These are phyloP conservation scores for Chloromonas sp. DNA, from an alignment of 163 green algal genomes.

Conservation along the genomic window DNA sequence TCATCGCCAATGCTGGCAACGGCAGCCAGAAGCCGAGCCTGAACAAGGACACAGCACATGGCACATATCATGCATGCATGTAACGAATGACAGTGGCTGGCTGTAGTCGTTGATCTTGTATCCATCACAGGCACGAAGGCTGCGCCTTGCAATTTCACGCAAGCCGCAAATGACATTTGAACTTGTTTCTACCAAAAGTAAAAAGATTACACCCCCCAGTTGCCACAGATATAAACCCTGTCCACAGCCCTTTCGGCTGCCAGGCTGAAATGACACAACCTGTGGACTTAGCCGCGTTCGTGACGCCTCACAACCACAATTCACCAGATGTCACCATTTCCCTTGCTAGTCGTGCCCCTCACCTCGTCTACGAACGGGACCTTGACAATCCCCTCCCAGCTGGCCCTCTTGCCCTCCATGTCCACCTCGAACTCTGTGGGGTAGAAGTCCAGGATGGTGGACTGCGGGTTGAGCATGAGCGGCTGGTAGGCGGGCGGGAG, in stretches of 20 bases:
- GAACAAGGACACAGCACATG: conserved; percentile 3
- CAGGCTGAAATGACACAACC: background rate
- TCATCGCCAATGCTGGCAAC: conserved; percentile 25
- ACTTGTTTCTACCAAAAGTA: background rate
- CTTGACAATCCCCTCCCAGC: conserved; percentile 78
- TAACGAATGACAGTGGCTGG: background rate
- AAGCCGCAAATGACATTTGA: background rate
- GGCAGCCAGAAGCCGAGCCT: conserved; percentile 60
- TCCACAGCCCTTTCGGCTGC: background rate
- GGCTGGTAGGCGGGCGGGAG: conserved; percentile 68
- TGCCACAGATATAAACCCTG: background rate
- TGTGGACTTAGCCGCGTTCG: background rate
- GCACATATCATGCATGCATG: background rate
- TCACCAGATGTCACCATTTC: too few species aligned
- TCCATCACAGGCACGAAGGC: background rate
- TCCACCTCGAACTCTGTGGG: conserved; percentile 73
- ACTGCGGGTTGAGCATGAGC: conserved; percentile 44
- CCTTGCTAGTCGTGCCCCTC: background rate
- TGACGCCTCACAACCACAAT: background rate
- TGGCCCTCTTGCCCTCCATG: conserved; percentile 93
- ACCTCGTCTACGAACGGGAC: conserved; percentile 65
- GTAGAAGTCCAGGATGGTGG: conserved; percentile 91
- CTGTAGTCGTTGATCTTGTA: too few species aligned
- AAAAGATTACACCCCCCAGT: background rate
- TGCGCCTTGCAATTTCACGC: background rate